Percentiles rank a stretch among this genome's conserved stretches.
phyloP scores from a whole-genome alignment of 768 basidiomycete genomes.

The Megacollybia marginata region DNA sequence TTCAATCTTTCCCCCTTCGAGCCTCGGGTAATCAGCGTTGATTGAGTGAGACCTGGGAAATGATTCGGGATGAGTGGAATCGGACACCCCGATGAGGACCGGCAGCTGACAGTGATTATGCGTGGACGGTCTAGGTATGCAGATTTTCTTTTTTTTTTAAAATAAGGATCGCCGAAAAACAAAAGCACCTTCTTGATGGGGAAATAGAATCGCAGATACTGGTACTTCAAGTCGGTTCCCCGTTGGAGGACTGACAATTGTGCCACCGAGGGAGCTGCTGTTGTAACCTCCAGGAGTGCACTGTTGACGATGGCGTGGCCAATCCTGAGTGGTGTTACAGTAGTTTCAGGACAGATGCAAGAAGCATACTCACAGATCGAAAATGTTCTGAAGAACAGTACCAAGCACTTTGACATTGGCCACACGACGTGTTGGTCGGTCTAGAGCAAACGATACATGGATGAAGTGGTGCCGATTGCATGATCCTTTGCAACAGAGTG shows the following conservation, averaged over 20 bases:
- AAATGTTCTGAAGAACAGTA: conserved; percentile 79
- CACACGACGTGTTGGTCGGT: conserved; percentile 67
- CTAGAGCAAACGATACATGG: conserved; percentile 72
- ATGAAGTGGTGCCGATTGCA: conserved; percentile 35
- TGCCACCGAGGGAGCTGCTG: conserved; percentile 33
- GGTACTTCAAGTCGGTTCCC: conserved; percentile 54
- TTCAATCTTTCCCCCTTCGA: conserved; percentile 76
- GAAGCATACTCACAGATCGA: conserved; percentile 40
- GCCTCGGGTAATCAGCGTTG: conserved; percentile 74
- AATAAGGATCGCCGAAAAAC: too few species aligned
- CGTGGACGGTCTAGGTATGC: conserved; percentile 58
- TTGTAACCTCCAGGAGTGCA: conserved; percentile 58
- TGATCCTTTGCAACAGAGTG: background rate
- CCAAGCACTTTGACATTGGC: conserved; percentile 76
- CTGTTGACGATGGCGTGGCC: conserved; percentile 67
- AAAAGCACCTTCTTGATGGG: conserved; percentile 6
- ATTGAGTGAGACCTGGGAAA: conserved; percentile 53
- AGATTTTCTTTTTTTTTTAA: too few species aligned
- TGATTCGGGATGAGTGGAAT: conserved; percentile 53
- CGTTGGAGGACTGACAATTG: conserved; percentile 69
- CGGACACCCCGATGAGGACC: conserved; percentile 68
- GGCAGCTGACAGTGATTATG: conserved; percentile 64
- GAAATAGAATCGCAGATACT: conserved; percentile 71
- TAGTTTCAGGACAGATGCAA: conserved; percentile 2
- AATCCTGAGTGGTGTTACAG: conserved; percentile 45